Evolutionary conservation across 1,284 basidiomycete species (phyloP), one percentile per base, ranked within the genome.

Genomic region (Puccinia coronata): DNA sequence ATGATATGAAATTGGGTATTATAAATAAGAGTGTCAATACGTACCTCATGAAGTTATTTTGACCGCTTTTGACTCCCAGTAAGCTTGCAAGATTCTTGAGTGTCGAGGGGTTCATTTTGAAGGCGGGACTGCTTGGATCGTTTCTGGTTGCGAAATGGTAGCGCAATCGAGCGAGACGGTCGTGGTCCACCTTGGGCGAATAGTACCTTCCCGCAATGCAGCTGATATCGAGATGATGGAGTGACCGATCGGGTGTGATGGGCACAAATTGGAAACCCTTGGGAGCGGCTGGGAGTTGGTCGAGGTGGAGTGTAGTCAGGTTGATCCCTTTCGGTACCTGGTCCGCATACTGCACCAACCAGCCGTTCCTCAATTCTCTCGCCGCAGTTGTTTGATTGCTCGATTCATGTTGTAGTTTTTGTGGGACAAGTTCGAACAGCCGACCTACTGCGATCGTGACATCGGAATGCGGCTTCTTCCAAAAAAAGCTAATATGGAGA

Each of bases 201-300:
- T 80, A 80, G 43, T 80, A 80, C 59, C 78, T 31, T 61, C 78
- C 78, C 34, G 78, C 67, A 47, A 80, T 72, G n/a, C 67, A 80
- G 55, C 71, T 34, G 43, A 80, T 31, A 20, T 71, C 41, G 14
- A 80, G 31, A n/a, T 72, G 69, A 80, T 80, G 69, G 34, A 71
- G 16, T 28, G 36, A 23, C 11, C 53, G 63, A 23, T 41, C 23
- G 0, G 69, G 69, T 6, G 78, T 80, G n/a, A 80, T 51, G 23
- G 25, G 67, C 25, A 39, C 36, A 39, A 80, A 80, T 28, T 72
- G 16, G 55, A 71, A 80, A 4, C 78, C 78, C n/a, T 43, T 61
- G 5, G 78, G 78, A 23, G 78, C 51, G 8, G 28, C 18, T 16
- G 78, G 78, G 8, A 75, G 57, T n/a, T n/a, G 5, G n/a, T 34